Evolutionary conservation across 2,329 filamentous ascomycete genomes (phyloP).

Genomic region (Diplocarpon mali): DNA sequence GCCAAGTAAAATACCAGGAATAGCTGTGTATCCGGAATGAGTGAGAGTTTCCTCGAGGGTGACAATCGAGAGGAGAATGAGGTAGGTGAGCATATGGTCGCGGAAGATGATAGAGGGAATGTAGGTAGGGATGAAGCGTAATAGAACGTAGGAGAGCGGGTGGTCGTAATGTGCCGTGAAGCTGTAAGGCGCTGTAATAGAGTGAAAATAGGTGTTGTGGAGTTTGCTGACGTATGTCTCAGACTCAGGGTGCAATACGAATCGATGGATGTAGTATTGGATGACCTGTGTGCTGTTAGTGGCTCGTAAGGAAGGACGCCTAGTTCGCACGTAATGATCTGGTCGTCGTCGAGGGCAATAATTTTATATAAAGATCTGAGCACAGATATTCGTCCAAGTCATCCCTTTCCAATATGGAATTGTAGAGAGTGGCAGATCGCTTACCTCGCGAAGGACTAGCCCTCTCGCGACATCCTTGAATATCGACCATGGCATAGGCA

Average conservation of each 20-base stretch:
- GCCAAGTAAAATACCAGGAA: too few relatives aligned
- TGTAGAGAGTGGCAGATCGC: conserved; percentile 8
- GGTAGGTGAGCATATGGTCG: too few relatives aligned
- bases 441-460: conserved; percentile 45
- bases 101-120: too few relatives aligned
- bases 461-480: conserved; percentile 41
- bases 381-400: too few relatives aligned
- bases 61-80: too few relatives aligned
- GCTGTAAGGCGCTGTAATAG: conserved; percentile 45
- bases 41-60: too few relatives aligned
- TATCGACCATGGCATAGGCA: conserved; percentile 54
- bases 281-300: conserved; percentile 35
- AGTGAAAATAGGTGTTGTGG: conserved; percentile 39
- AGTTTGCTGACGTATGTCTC: conserved; percentile 30
- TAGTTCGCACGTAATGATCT: too few relatives aligned
- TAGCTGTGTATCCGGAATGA: too few relatives aligned
- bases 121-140: too few relatives aligned
- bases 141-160: conserved; percentile 51
- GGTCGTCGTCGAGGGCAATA: background rate
- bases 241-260: conserved; percentile 48
- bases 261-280: conserved; percentile 65
- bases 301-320: background rate
- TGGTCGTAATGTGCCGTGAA: conserved; percentile 58
- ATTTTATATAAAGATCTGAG: background rate
- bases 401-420: too few relatives aligned